Evolutionary conservation across 495 filamentous ascomycete genomes (phyloP), one percentile per base, ranked within the genome.

Genomic region (Talaromyces ruber): DNA sequence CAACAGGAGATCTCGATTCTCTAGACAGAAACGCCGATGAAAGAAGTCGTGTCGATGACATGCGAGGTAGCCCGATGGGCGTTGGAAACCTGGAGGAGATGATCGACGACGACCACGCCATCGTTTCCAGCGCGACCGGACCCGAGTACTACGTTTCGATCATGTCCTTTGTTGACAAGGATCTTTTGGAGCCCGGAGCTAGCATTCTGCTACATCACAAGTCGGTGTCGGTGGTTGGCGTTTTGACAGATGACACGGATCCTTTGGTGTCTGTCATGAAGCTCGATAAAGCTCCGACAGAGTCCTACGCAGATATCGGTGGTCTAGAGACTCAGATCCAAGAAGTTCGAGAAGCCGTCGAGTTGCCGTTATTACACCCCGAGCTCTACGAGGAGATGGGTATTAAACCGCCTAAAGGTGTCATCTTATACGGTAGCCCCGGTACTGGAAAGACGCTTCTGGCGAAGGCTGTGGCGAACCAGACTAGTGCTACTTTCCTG

Each of bases 331-430:
- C 82, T 29, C 94, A 99, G 74, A 98, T 99, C 63, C 94, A 99
- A 71, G 94, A 99, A 73, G 94, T 99, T 30, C 84, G 94, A 62
- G 94, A 99, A 75, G 92, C 94, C 11, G 94, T 99, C 61, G 94
- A 99, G 76, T 78, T 99, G 61, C 94, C 94, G 8, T 82, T 99
- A 56, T 84, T 99, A 63, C 94, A 99, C 70, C 94, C 94, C 0
- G 94, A 99, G 76, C 81, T 99, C 14, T 99, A 99, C 74, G 94
- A 99, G 75, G 94, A 99, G 78, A 99, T 99, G 94, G 94, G 94
- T 70, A 98, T 99, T 82, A 99, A 98, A 75, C 93, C 94, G 26
- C 94, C 94, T 34, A 99, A 99, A 82, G 94, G 94, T 81, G 94
- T 99, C 63, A 99, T 99, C 68, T 89, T 99, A 34, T 99, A 99